A percentile compares a stretch with the other conserved stretches of the same genome.
Evolutionary conservation across 805 yeast species (phyloP).

Genomic region (Metschnikowia baotianmanensis): DNA sequence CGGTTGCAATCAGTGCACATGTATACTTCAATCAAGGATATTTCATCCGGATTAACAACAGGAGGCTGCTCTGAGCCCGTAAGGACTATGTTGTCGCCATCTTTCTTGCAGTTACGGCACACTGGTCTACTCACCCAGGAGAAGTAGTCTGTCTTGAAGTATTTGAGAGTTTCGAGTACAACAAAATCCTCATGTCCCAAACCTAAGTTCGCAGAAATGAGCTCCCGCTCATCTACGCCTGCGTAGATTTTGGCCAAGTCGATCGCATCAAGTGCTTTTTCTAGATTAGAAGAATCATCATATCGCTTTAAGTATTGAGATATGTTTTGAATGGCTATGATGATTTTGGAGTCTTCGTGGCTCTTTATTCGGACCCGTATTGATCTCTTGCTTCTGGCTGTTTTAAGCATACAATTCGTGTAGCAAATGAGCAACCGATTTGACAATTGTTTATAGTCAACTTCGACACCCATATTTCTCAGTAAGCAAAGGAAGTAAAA

Average conservation of each 20-base stretch:
- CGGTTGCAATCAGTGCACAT: constrained; percentile 51
- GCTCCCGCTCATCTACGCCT: constrained; percentile 55
- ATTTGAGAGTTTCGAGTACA: constrained; percentile 32
- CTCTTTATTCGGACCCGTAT: neutral
- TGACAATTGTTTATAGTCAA: constrained; percentile 14
- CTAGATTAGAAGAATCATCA: constrained; percentile 24
- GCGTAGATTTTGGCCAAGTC: constrained; percentile 58
- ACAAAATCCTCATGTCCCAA: constrained; percentile 35
- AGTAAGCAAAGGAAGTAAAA: neutral
- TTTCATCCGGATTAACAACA: constrained; percentile 35
- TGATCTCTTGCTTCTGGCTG: constrained; percentile 3
- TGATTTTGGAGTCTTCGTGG: constrained; percentile 2
- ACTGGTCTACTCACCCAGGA: constrained; percentile 75
- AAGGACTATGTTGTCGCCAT: constrained; percentile 35
- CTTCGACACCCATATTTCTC: constrained; percentile 9
- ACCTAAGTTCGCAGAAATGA: neutral
- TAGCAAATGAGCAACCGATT: constrained; percentile 10
- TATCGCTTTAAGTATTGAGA: constrained; percentile 12
- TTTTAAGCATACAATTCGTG: constrained; percentile 7
- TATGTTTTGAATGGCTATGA: constrained; percentile 4
- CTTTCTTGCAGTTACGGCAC: constrained; percentile 52
- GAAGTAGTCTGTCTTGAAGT: constrained; percentile 75
- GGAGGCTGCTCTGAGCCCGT: constrained; percentile 43
- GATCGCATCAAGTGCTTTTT: constrained; percentile 58
- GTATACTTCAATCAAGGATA: constrained; percentile 63